These are phyloP conservation scores for Fraxinus nigra DNA, from an alignment of 305 asterid species.

Conservation along the genomic window DNA sequence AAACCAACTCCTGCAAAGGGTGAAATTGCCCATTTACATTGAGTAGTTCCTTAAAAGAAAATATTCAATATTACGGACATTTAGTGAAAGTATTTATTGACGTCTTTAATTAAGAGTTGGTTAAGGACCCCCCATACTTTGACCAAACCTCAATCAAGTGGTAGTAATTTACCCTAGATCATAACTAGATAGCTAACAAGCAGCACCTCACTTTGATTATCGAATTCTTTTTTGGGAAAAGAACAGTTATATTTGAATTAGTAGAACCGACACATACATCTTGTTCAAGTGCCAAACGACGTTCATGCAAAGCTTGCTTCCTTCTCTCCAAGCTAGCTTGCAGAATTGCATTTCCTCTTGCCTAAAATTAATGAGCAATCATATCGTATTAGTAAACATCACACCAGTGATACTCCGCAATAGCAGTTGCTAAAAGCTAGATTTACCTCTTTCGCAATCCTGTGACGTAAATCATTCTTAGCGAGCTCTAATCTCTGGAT, in stretches of 20 bases:
- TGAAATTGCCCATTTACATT: background rate
- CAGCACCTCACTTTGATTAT: background rate
- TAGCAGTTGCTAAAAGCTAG: slow-evolving; percentile 18
- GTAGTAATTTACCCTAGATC: slow-evolving; percentile 10
- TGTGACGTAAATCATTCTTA: slow-evolving; percentile 88
- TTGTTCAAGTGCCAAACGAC: slow-evolving; percentile 98
- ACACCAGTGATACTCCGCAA: background rate
- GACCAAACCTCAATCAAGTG: slow-evolving; percentile 16
- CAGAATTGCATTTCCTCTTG: slow-evolving; percentile 94
- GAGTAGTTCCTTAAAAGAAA: background rate
- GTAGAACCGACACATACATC: slow-evolving; percentile 53
- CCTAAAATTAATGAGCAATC: slow-evolving; percentile 47
- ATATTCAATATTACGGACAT: background rate
- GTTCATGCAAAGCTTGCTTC: slow-evolving; percentile 98
- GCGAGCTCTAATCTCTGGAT: slow-evolving; percentile 92
- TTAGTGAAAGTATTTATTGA: background rate
- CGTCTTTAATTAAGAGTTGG: background rate
- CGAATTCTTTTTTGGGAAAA: background rate
- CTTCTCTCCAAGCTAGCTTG: slow-evolving; percentile 99
- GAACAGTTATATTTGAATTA: background rate
- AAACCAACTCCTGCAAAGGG: background rate
- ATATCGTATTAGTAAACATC: slow-evolving; percentile 24
- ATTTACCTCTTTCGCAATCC: slow-evolving; percentile 93
- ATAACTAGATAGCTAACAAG: slow-evolving; percentile 10
- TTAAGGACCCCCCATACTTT: background rate